These are phyloP conservation scores for Ceratobasidium sp. DNA, from an alignment of 1,284 basidiomycete genomes.

Conservation along the genomic window DNA sequence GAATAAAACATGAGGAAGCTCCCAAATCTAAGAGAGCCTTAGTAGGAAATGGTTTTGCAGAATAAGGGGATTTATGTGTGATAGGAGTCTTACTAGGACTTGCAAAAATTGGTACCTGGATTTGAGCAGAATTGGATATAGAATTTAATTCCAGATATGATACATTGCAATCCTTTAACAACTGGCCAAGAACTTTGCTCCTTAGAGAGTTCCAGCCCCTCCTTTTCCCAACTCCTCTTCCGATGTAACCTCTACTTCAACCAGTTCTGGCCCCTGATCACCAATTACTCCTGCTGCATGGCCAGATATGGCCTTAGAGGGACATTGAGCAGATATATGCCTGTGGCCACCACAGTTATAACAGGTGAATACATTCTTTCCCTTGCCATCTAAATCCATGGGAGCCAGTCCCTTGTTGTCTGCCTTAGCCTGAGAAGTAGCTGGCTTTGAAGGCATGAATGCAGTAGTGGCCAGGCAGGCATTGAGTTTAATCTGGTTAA, in stretches of 20 bases:
- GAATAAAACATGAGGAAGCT: constrained; percentile 7
- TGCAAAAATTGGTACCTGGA: neutral
- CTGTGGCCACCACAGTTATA: neutral
- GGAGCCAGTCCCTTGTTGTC: neutral
- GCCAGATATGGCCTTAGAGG: neutral
- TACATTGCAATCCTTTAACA: neutral
- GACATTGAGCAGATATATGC: neutral
- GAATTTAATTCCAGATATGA: neutral
- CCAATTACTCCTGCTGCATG: neutral
- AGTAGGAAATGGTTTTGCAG: neutral
- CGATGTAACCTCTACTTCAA: neutral
- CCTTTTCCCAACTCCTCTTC: constrained; percentile 3
- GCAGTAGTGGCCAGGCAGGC: neutral
- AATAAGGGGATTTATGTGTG: neutral
- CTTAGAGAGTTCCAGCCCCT: neutral
- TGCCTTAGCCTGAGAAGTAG: neutral
- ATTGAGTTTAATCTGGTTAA: neutral
- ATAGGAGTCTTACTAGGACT: neutral
- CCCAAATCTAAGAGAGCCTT: neutral
- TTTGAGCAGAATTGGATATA: neutral
- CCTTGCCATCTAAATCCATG: constrained; percentile 2
- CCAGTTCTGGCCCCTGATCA: no score
- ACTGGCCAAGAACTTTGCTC: neutral
- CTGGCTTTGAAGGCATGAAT: neutral
- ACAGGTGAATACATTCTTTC: neutral